phyloP scores from a whole-genome alignment of 768 basidiomycete genomes.

The Cyclocybe aegerita region DNA sequence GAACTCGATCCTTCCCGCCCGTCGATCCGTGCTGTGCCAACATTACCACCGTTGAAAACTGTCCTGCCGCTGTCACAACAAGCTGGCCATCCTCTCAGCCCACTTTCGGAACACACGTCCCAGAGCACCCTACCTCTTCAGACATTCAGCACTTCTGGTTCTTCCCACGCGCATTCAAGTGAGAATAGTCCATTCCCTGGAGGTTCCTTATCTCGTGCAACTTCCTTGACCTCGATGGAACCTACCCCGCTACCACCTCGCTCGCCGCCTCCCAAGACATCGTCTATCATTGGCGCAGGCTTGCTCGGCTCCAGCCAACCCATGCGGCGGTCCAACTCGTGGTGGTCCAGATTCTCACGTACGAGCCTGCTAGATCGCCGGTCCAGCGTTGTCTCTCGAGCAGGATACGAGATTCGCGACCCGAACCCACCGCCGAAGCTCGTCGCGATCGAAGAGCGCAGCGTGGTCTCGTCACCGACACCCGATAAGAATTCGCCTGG shows the following conservation, averaged over 20 bases:
- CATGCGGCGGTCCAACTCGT: constrained; percentile 66
- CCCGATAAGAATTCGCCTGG: constrained; percentile 12
- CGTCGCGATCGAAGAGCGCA: constrained; percentile 55
- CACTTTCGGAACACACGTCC: constrained; percentile 38
- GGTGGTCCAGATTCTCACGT: constrained; percentile 77
- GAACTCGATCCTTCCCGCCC: constrained; percentile 12
- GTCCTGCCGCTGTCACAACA: constrained; percentile 31
- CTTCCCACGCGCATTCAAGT: constrained; percentile 25
- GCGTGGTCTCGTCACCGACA: constrained; percentile 29
- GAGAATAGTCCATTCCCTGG: constrained; percentile 27
- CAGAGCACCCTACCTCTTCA: constrained; percentile 29
- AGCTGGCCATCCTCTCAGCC: constrained; percentile 32
- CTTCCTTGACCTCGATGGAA: constrained; percentile 26
- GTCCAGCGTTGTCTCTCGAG: constrained; percentile 36
- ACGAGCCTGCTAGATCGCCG: constrained; percentile 64
- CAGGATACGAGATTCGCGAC: constrained; percentile 64
- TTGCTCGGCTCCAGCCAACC: constrained; percentile 33
- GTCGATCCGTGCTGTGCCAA: constrained; percentile 16
- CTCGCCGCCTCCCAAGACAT: constrained; percentile 28
- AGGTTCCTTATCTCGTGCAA: constrained; percentile 19
- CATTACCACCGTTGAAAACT: constrained; percentile 27
- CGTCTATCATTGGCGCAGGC: constrained; percentile 41
- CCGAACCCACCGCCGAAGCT: constrained; percentile 76
- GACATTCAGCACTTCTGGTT: constrained; percentile 22
- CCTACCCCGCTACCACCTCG: constrained; percentile 16